phyloP scores from a whole-genome alignment of 23 red algal species.

The Gracilaria domingensis region DNA sequence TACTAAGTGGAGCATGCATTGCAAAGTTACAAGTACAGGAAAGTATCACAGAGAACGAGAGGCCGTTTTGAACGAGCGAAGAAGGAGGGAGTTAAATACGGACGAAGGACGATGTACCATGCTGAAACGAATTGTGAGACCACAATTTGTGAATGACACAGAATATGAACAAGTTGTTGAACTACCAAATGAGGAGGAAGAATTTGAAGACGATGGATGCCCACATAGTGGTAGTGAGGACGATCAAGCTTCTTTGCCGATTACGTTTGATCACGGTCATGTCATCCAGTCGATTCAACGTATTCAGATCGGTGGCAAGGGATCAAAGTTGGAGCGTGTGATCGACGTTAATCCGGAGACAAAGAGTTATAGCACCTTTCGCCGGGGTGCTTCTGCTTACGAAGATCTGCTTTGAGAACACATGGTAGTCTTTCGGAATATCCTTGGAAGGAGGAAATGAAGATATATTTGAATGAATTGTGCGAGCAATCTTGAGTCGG shows the following conservation, averaged over 20 bases:
- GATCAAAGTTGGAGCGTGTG: conserved; percentile 10
- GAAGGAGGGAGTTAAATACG: not conserved
- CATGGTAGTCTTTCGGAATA: too few relatives aligned
- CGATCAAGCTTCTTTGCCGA: not conserved
- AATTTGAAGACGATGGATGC: conserved; percentile 43
- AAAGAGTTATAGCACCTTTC: not conserved
- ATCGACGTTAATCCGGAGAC: not conserved
- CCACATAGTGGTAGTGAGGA: conserved; percentile 24
- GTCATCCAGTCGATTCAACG: not conserved
- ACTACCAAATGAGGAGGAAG: conserved; percentile 22
- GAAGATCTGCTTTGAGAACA: conserved; percentile 5
- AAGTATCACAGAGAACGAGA: conserved; percentile 9
- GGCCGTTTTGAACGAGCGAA: not conserved
- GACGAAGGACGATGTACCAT: conserved; percentile 17
- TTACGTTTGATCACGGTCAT: conserved; percentile 14
- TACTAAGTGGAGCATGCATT: conserved; percentile 17
- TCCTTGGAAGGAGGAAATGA: too few relatives aligned
- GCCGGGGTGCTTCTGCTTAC: not conserved
- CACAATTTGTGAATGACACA: not conserved
- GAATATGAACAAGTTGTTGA: conserved; percentile 23
- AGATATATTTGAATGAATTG: too few relatives aligned
- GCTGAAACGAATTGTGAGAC: conserved; percentile 2
- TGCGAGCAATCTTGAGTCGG: too few relatives aligned
- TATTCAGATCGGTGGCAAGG: not conserved
- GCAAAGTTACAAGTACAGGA: not conserved